A percentile compares a stretch with the other conserved stretches of the same genome.
These are phyloP conservation scores for Carpinus viminea DNA, from an alignment of 306 rosid species.

Conservation along the genomic window DNA sequence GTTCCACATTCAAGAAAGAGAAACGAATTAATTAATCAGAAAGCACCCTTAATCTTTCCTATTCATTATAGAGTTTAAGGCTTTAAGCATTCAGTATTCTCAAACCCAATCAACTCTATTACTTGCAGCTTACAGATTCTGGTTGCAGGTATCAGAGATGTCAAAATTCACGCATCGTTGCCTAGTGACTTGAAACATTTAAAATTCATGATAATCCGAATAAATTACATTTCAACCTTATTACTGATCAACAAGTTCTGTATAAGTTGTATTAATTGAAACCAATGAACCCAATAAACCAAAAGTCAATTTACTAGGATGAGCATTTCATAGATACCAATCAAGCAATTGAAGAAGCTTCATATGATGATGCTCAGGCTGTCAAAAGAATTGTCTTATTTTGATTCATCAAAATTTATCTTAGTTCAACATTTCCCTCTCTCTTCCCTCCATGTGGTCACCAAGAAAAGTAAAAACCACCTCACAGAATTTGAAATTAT, in stretches of 20 bases:
- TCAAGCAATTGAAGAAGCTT: not conserved
- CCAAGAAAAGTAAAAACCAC: not conserved
- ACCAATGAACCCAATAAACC: not conserved
- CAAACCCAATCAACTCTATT: not conserved
- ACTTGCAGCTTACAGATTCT: not conserved
- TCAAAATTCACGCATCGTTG: not conserved
- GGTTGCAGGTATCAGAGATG: not conserved
- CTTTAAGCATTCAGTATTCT: not conserved
- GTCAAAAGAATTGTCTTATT: not conserved
- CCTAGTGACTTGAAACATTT: not conserved
- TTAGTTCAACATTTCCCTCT: not conserved
- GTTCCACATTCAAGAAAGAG: conserved; percentile 8
- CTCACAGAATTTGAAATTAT: not conserved
- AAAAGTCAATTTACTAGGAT: not conserved
- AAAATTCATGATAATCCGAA: not conserved
- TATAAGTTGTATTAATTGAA: not conserved
- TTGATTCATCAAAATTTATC: too few species aligned
- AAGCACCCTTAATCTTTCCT: not conserved
- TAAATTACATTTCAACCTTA: not conserved
- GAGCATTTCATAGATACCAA: not conserved
- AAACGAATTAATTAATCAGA: not conserved
- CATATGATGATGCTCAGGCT: not conserved
- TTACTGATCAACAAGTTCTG: not conserved
- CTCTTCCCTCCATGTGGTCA: not conserved
- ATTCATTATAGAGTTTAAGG: not conserved